Conservation (phyloP, 495 filamentous ascomycete species). For the Mycothermus thermophilus region DNA sequence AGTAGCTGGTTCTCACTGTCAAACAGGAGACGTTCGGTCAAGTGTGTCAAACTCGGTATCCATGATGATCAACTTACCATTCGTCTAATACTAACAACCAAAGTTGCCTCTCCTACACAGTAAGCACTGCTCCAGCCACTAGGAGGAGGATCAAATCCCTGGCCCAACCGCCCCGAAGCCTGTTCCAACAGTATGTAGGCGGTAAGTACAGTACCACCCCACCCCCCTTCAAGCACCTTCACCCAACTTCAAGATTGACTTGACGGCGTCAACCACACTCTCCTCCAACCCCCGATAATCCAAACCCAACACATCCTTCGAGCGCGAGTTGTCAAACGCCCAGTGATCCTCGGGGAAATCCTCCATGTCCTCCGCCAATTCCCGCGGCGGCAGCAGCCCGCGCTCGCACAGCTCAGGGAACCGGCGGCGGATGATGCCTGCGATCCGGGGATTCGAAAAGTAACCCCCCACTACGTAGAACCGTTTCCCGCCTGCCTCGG, state of each 20-base stretch:
- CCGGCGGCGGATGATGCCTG: constrained; percentile 14
- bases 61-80: too few relatives aligned
- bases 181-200: too few relatives aligned
- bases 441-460: constrained; percentile 30
- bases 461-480: constrained; percentile 31
- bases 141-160: too few relatives aligned
- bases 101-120: too few relatives aligned
- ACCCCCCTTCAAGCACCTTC: too few relatives aligned
- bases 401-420: constrained; percentile 13
- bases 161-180: too few relatives aligned
- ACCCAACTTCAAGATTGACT: constrained; percentile 15
- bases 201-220: too few relatives aligned
- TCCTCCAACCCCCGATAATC: constrained; percentile 24
- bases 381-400: constrained; percentile 18
- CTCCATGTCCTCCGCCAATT: constrained; percentile 9
- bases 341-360: constrained; percentile 28
- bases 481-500: constrained; percentile 27
- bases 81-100: too few relatives aligned
- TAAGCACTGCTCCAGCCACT: too few relatives aligned
- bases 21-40: too few relatives aligned
- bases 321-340: constrained; percentile 24
- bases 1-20: too few relatives aligned
- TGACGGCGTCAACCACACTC: constrained; percentile 27
- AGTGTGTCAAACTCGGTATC: too few relatives aligned
- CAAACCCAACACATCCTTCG: constrained; percentile 23